Conservation (phyloP, 306 rosid genomes). For the Betula pendula region DNA sequence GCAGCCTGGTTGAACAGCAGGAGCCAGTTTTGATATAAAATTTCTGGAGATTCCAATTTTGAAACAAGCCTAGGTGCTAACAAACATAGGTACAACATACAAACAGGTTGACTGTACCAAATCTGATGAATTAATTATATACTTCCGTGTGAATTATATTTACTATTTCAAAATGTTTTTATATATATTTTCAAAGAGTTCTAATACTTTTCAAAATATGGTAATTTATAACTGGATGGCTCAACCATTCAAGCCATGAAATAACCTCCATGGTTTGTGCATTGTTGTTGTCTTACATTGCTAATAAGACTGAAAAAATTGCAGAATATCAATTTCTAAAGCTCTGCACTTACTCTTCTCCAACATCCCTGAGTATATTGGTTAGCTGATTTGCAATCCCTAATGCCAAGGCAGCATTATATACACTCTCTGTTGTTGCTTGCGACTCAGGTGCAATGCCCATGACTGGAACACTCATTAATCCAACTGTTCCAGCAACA, state of each 20-base stretch:
- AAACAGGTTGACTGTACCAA: not conserved
- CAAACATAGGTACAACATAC: not conserved
- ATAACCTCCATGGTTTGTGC: not conserved
- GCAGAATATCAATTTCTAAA: conserved; percentile 6
- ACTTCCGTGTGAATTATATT: not conserved
- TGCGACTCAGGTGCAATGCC: conserved; percentile 50
- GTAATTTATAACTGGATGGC: not conserved
- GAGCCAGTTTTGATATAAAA: not conserved
- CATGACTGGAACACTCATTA: conserved; percentile 66
- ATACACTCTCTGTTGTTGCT: conserved; percentile 54
- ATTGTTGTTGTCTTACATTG: conserved; percentile 8
- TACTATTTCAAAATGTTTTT: not conserved
- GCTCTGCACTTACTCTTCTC: conserved; percentile 54
- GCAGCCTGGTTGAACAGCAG: not conserved
- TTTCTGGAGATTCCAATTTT: not conserved
- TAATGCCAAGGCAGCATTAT: conserved; percentile 57
- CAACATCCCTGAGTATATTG: conserved; percentile 63
- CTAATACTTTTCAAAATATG: not conserved
- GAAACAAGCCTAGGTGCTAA: not conserved
- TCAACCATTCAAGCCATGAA: not conserved
- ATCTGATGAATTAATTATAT: not conserved
- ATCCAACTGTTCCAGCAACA: conserved; percentile 64
- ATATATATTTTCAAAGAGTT: not conserved
- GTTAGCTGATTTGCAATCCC: conserved; percentile 67
- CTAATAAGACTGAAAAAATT: conserved; percentile 20